These are phyloP conservation scores for Diplogelasinospora grovesii DNA, from an alignment of 495 filamentous ascomycete genomes.

Conservation along the genomic window DNA sequence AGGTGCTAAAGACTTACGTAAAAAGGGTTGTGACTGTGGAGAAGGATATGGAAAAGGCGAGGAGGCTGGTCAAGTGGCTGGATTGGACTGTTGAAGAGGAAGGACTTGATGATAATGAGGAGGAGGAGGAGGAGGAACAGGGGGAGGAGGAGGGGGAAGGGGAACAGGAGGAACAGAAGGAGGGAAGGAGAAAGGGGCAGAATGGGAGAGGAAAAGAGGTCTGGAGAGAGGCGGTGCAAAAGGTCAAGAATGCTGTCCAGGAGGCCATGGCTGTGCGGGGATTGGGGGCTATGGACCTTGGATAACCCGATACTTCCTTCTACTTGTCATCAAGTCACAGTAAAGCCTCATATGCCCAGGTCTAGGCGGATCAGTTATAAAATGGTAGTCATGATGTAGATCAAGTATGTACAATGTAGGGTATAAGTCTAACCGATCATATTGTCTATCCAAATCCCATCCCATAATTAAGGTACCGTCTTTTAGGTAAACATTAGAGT, in stretches of 20 bases:
- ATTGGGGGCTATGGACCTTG: constrained; percentile 55
- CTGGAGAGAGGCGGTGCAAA: constrained; percentile 45
- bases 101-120: constrained; percentile 17
- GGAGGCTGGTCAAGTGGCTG: constrained; percentile 54
- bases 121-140: constrained; percentile 22
- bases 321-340: too few species aligned
- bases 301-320: too few species aligned
- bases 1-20: constrained; percentile 61
- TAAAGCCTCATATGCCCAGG: too few species aligned
- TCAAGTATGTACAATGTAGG: too few species aligned
- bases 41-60: constrained; percentile 53
- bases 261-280: constrained; percentile 56
- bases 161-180: constrained; percentile 14
- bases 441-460: too few species aligned
- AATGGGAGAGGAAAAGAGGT: not conserved
- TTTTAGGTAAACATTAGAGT: too few species aligned
- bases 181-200: too few species aligned
- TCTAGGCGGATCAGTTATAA: too few species aligned
- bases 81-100: constrained; percentile 60
- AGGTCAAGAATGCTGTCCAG: constrained; percentile 53
- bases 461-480: too few species aligned
- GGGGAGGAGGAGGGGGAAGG: too few species aligned
- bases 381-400: too few species aligned
- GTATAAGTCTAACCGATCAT: too few species aligned
- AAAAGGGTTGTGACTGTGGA: constrained; percentile 63